These are phyloP conservation scores for Solanum corneliomulleri DNA, from an alignment of 257 asterid genomes.

Conservation along the genomic window DNA sequence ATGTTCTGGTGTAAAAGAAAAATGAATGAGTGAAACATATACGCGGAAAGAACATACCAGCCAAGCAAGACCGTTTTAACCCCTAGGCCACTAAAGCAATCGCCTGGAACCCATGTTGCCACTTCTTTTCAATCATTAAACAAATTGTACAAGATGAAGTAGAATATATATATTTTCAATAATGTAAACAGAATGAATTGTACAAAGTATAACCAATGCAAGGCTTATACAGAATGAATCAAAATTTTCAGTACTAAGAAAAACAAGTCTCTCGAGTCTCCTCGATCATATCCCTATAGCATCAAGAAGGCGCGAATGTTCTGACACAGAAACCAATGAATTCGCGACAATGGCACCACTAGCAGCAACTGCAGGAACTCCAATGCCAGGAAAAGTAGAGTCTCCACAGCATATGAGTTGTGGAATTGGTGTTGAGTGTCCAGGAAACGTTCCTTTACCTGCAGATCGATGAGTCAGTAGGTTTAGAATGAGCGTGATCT, in stretches of 20 bases:
- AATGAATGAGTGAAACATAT: neutral
- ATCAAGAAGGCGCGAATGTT: constrained; percentile 81
- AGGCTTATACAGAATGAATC: neutral
- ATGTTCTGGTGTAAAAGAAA: too few relatives aligned
- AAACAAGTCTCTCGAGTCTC: neutral
- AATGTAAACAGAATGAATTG: neutral
- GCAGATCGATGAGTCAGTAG: neutral
- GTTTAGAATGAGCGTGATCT: neutral
- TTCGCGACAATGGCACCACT: constrained; percentile 98
- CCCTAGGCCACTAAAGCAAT: too few relatives aligned
- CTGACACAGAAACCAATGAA: constrained; percentile 76
- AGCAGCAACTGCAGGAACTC: constrained; percentile 98
- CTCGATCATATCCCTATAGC: constrained; percentile 55
- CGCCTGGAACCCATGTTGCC: too few relatives aligned
- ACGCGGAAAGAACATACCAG: neutral
- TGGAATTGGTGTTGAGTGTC: constrained; percentile 66
- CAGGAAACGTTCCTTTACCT: constrained; percentile 69
- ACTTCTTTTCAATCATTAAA: neutral
- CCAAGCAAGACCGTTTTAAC: neutral
- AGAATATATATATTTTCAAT: neutral
- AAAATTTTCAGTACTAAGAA: neutral
- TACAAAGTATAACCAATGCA: neutral
- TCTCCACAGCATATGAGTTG: constrained; percentile 85
- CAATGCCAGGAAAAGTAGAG: constrained; percentile 96
- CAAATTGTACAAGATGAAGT: neutral